A percentile compares a stretch with the other conserved stretches of the same genome.
Conservation (phyloP, 495 filamentous ascomycete species). For the Geopyxis carbonaria region DNA sequence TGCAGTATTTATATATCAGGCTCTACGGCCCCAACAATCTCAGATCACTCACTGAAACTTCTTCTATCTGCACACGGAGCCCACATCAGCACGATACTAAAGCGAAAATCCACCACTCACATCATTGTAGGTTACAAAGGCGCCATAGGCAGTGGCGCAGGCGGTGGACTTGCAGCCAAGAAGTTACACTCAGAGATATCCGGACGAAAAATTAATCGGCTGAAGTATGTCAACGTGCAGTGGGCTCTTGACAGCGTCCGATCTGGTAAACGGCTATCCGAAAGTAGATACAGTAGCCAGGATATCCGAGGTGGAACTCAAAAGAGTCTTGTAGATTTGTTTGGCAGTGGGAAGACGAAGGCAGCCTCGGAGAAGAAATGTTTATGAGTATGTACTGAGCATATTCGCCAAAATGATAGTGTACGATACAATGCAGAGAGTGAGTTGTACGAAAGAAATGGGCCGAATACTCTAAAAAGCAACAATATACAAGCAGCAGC, state of each 20-base stretch:
- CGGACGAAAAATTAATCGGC: conserved; percentile 36
- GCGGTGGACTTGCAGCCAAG: conserved; percentile 60
- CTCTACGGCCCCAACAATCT: conserved; percentile 60
- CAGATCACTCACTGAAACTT: conserved; percentile 72
- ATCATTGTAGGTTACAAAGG: conserved; percentile 49
- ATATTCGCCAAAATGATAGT: too few relatives aligned
- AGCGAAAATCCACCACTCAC: conserved; percentile 62
- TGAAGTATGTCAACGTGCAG: conserved; percentile 71
- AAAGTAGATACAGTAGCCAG: conserved; percentile 46
- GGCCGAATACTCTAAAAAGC: too few relatives aligned
- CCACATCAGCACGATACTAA: conserved; percentile 45
- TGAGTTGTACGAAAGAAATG: too few relatives aligned
- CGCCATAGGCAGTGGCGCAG: conserved; percentile 34
- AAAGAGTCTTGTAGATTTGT: too few relatives aligned
- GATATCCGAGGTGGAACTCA: background rate
- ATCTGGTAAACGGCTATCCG: conserved; percentile 53
- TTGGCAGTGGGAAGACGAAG: too few relatives aligned
- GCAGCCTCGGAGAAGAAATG: too few relatives aligned
- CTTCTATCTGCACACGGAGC: conserved; percentile 60
- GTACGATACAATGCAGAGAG: too few relatives aligned
- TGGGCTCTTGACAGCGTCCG: conserved; percentile 76
- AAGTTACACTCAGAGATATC: conserved; percentile 75
- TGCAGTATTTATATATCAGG: conserved; percentile 68
- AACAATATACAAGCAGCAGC: too few relatives aligned
- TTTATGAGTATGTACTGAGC: too few relatives aligned